Conservation (phyloP, 129 eudicot species). For the Apium graveolens region DNA sequence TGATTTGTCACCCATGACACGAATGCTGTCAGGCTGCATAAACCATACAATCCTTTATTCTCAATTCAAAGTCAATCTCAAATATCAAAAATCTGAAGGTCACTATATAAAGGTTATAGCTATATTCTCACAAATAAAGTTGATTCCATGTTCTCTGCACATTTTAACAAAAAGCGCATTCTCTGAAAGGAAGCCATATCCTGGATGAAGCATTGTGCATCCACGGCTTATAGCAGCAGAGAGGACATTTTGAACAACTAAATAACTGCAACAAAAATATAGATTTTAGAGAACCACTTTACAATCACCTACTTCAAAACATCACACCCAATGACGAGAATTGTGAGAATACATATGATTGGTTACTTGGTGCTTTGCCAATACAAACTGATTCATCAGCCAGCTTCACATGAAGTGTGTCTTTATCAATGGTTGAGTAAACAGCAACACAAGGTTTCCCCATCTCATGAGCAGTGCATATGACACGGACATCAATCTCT, state of each 20-base stretch:
- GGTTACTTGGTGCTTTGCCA: conserved; percentile 97
- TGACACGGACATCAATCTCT: conserved; percentile 95
- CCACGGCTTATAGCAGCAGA: conserved; percentile 89
- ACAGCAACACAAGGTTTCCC: conserved; percentile 98
- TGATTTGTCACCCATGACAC: conserved; percentile 96
- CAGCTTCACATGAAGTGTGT: conserved; percentile 94
- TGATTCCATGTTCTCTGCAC: conserved; percentile 91
- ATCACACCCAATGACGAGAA: neutral
- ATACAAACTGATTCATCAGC: conserved; percentile 98
- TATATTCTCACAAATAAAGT: conserved; percentile 35
- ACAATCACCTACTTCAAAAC: neutral
- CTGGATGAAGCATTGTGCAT: conserved; percentile 98
- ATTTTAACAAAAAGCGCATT: conserved; percentile 89
- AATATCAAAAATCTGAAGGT: neutral
- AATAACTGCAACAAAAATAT: conserved; percentile 46
- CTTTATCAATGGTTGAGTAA: conserved; percentile 94
- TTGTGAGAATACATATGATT: conserved; percentile 64
- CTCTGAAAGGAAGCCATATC: conserved; percentile 93
- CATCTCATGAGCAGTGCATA: conserved; percentile 94
- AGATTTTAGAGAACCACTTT: neutral
- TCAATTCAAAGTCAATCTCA: neutral
- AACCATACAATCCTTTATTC: neutral
- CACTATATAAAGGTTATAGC: neutral
- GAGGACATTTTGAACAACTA: conserved; percentile 73
- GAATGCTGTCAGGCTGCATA: conserved; percentile 90